Evolutionary conservation across 23 red algal species (phyloP).

Genomic region (Gracilaria domingensis): DNA sequence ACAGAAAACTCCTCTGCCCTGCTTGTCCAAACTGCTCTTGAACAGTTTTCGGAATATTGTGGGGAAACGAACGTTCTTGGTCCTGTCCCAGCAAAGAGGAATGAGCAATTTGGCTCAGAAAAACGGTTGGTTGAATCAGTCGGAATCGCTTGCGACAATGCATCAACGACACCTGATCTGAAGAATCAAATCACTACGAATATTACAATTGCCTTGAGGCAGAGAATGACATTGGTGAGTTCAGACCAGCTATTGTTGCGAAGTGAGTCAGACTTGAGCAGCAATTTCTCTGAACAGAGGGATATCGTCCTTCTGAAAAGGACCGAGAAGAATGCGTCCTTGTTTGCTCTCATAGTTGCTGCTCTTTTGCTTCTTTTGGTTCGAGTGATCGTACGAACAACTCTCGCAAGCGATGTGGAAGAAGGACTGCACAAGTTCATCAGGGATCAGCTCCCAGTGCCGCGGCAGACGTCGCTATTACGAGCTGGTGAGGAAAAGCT

Average conservation of each 20-base stretch:
- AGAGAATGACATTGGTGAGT: slow-evolving; percentile 8
- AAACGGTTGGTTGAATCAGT: not conserved
- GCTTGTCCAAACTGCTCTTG: slow-evolving; percentile 12
- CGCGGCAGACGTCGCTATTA: not conserved
- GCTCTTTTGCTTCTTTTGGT: not conserved
- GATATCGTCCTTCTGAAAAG: not conserved
- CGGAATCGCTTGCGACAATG: not conserved
- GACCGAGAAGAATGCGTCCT: slow-evolving; percentile 3
- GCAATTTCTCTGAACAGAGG: not conserved
- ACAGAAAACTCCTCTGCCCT: not conserved
- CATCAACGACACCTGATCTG: not conserved
- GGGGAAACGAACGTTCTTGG: slow-evolving; percentile 10
- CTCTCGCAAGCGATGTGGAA: not conserved
- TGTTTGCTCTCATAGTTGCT: slow-evolving; percentile 4
- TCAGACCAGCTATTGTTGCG: not conserved
- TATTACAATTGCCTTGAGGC: not conserved
- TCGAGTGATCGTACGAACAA: not conserved
- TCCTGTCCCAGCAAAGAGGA: not conserved
- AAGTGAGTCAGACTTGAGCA: not conserved
- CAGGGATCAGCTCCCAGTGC: not conserved
- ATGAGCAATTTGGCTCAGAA: not conserved
- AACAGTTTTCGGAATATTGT: not conserved
- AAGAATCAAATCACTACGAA: not conserved
- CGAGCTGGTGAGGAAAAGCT: not conserved
- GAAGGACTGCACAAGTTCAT: not conserved